Base-by-base conservation (phyloP, 2,329 filamentous ascomycete genomes). In the Cadophora sp. region DNA sequence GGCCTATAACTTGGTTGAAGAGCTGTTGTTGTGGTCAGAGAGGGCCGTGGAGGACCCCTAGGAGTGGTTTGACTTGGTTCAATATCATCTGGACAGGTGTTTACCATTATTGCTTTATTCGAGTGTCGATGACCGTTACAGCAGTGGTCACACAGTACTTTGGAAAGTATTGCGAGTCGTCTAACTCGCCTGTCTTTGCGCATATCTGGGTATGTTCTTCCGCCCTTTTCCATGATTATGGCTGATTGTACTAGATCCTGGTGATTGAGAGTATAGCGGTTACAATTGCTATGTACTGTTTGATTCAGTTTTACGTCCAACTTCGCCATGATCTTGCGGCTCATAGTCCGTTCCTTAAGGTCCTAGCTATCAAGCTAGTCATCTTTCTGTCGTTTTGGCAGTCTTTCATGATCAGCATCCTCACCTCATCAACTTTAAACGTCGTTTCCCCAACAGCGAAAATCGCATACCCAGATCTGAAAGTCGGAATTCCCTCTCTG, bases 311-410 rank as follows among this genome's bases (percentile, higher is more conserved):
- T 79, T 97, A 97, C 79, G 79, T 92, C 34, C 92, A 97, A 79
- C 83, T 96, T 56, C 89, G 88, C 71, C 80, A 84, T 0, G 87
- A 92, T 68, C 84, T 97, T 29, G 84, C 85, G 8, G 85, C 90
- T 64, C 87, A 97, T 76, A 84, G 82, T 22, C 91, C 93, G 0
- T 91, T 95, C 72, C 80, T 95, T 72, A 97, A 97, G 79, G 89
- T 97, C 29, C 77, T 93, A 24, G 91, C 92, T 75, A 96, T 97
- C 81, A 97, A 97, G 80, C 85, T 97, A 31, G 93, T 97, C 76
- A 93, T 97, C 76, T 97, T 97, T 83, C 85, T 97, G 73, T 94
- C 91, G 43, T 97, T 97, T 79, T 97, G 93, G 93, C 93, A 97
- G 77, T 83, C 82, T 79, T 84, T 85, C 74, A 73, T 88, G 62